Evolutionary conservation across 2,329 filamentous ascomycete species (phyloP), one percentile per base, ranked within the genome.

Genomic region (Cordyceps pruinosa): DNA sequence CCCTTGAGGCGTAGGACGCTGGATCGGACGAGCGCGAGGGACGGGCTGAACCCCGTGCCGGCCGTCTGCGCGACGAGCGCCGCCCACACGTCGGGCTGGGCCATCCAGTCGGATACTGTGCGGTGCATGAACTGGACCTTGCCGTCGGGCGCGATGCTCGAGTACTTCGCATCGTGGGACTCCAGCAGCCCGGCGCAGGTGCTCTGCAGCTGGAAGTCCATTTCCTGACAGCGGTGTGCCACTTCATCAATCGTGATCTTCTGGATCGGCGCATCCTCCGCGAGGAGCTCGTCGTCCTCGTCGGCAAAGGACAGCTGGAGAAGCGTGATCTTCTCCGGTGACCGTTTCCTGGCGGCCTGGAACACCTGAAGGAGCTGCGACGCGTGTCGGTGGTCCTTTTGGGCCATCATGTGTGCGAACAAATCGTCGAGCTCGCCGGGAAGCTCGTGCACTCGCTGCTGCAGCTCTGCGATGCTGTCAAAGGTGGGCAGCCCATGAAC

Each of bases 401-500:
- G 21, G 8, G 32, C 32, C 8, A 60, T 26, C 28, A 61, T 58
- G 45, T 60, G 44, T 5, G 39, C 26, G 23, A 58, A 60, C n/a
- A 57, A 48, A 5, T 47, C 45, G 6, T 58, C 58, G 5, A 61
- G 47, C 2, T 58, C 58, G 13, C 21, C 35, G 2, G 58, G 60
- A 13, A 61, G 47, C 4, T n/a, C 6, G 7, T 56, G 4, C 6
- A 60, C 35, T 28, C 51, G 37, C 3, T 26, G 30, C 7, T 58
- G 52, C 2, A 63, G 49, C 3, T 44, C 47, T 1, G 25, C 30
- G 1, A 62, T 15, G 9, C 32, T n/a, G 28, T 56, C 37, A 3
- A 26, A 15, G 9, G 55, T 37, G 4, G 34, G 21, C 3, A 65
- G 37, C 1, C 6, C 41, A 4, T 59, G 50, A 1, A 58, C 21